Evolutionary conservation across 2,329 filamentous ascomycete species (phyloP).

Genomic region (Hypoxylon sp.): DNA sequence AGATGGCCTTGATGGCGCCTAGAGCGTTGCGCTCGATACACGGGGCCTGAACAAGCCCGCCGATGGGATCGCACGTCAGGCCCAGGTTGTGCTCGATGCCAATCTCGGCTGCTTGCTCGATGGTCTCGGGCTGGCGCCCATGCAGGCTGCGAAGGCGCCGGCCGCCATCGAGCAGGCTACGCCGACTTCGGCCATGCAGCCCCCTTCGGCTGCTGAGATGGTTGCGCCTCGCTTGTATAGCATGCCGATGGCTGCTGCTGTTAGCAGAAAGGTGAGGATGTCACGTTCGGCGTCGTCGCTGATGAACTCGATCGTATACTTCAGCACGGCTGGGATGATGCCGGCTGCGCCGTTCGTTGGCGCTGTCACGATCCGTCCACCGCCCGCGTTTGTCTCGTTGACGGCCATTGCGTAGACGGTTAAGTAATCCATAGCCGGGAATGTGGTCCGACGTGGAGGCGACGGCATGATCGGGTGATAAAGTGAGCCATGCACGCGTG

Average conservation of each 20-base stretch:
- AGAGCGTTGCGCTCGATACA: constrained; percentile 68
- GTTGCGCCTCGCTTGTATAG: constrained; percentile 68
- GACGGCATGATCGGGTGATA: constrained; percentile 64
- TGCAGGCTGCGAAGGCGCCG: constrained; percentile 66
- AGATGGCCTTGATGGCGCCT: constrained; percentile 67
- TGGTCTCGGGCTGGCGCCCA: constrained; percentile 66
- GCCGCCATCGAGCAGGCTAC: constrained; percentile 68
- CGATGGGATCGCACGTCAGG: constrained; percentile 66
- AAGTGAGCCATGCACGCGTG: constrained; percentile 62
- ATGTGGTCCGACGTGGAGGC: constrained; percentile 62
- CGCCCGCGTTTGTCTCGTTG: constrained; percentile 68
- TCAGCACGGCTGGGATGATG: constrained; percentile 67
- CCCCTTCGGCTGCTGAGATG: constrained; percentile 67
- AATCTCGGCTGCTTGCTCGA: constrained; percentile 67
- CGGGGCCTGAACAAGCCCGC: constrained; percentile 65
- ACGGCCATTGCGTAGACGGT: constrained; percentile 67
- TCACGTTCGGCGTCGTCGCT: constrained; percentile 66
- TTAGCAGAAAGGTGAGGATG: constrained; percentile 65
- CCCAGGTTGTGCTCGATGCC: constrained; percentile 68
- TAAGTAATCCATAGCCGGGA: constrained; percentile 67
- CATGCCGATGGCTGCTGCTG: constrained; percentile 66
- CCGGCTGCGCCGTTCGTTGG: constrained; percentile 67
- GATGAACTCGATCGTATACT: constrained; percentile 66
- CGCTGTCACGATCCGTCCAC: constrained; percentile 66
- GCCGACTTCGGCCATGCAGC: constrained; percentile 69